A percentile compares a stretch with the other conserved stretches of the same genome.
Conservation (phyloP, 2,329 filamentous ascomycete genomes). For the Colletotrichum filicis region DNA sequence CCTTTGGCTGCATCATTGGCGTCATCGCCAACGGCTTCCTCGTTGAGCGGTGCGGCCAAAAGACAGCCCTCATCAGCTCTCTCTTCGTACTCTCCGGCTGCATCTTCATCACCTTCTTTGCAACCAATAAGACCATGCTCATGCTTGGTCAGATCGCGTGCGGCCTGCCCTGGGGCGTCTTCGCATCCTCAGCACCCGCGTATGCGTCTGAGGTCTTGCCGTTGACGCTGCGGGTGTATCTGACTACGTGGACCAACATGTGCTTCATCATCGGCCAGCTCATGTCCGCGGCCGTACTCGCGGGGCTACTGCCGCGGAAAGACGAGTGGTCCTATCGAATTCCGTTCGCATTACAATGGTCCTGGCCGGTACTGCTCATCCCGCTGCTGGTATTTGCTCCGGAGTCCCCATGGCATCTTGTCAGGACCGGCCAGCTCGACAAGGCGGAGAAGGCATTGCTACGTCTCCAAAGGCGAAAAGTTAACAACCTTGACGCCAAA, state of each 20-base stretch:
- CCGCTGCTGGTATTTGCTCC: conserved; percentile 54
- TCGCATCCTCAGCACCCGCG: conserved; percentile 56
- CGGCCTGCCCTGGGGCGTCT: conserved; percentile 52
- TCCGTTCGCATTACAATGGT: conserved; percentile 61
- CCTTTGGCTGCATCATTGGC: conserved; percentile 56
- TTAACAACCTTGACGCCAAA: conserved; percentile 42
- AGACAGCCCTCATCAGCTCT: conserved; percentile 50
- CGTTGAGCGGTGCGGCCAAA: conserved; percentile 49
- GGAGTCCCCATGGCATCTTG: conserved; percentile 57
- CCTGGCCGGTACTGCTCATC: conserved; percentile 56
- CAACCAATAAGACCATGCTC: conserved; percentile 44
- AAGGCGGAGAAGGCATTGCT: conserved; percentile 43
- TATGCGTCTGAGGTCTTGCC: conserved; percentile 59
- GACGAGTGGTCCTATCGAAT: conserved; percentile 58
- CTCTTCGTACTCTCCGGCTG: conserved; percentile 47
- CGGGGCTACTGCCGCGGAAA: conserved; percentile 45
- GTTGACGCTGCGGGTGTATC: conserved; percentile 52
- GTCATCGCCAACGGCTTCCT: conserved; percentile 54
- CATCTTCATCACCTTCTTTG: conserved; percentile 53
- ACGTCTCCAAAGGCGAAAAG: conserved; percentile 37
- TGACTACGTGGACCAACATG: conserved; percentile 58
- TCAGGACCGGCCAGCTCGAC: conserved; percentile 48
- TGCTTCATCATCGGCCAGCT: conserved; percentile 55
- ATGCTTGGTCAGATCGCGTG: conserved; percentile 48
- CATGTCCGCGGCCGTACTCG: conserved; percentile 50